phyloP scores from a whole-genome alignment of 2,329 filamentous ascomycete genomes.

The Phialophora chinensis region DNA sequence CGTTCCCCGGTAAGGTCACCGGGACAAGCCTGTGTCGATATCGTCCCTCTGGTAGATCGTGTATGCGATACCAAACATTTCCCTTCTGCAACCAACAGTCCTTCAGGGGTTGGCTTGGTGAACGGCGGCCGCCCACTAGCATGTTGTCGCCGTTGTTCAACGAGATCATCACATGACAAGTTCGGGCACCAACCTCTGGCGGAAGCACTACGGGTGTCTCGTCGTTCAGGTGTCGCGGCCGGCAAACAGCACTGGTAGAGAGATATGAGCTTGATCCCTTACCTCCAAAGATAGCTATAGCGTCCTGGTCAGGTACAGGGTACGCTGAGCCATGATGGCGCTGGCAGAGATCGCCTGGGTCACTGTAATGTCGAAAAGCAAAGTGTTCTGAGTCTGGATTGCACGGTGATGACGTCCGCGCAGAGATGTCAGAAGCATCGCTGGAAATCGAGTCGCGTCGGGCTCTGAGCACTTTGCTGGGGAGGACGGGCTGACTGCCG shows the following conservation, averaged over 20 bases:
- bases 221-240: slow-evolving; percentile 27
- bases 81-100: slow-evolving; percentile 78
- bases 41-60: slow-evolving; percentile 69
- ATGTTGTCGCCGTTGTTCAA: slow-evolving; percentile 65
- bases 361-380: slow-evolving; percentile 45
- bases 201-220: slow-evolving; percentile 52
- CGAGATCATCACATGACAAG: slow-evolving; percentile 78
- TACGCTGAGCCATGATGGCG: slow-evolving; percentile 66
- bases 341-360: slow-evolving; percentile 52
- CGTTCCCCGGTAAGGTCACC: slow-evolving; percentile 46
- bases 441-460: slow-evolving; percentile 35
- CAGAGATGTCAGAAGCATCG: slow-evolving; percentile 36
- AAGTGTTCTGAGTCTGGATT: slow-evolving; percentile 30
- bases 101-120: slow-evolving; percentile 69
- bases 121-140: slow-evolving; percentile 76
- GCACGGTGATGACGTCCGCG: slow-evolving; percentile 36
- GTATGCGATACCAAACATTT: slow-evolving; percentile 66
- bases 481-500: slow-evolving; percentile 27
- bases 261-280: slow-evolving; percentile 55
- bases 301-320: slow-evolving; percentile 47
- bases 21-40: slow-evolving; percentile 74
- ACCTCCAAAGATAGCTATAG: slow-evolving; percentile 51
- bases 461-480: slow-evolving; percentile 19
- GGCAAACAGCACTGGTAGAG: slow-evolving; percentile 51
- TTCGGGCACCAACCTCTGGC: slow-evolving; percentile 52